phyloP scores from a whole-genome alignment of 805 yeast species.

The Maudiozyma serrabonitensis region DNA sequence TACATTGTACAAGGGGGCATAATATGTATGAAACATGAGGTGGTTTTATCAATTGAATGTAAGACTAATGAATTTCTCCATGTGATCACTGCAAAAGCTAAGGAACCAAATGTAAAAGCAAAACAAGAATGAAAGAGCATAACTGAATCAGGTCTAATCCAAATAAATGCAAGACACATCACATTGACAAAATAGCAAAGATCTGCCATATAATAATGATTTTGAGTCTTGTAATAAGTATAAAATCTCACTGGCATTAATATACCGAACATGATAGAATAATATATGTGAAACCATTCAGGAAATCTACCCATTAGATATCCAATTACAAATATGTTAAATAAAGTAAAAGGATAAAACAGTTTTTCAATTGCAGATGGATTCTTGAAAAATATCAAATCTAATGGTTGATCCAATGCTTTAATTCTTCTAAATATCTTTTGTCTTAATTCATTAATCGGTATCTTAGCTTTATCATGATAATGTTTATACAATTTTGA shows the following conservation, averaged over 20 bases:
- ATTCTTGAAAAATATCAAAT: constrained; percentile 27
- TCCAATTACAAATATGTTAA: constrained; percentile 62
- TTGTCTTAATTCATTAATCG: constrained; percentile 17
- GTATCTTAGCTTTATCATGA: constrained; percentile 12
- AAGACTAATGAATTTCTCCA: constrained; percentile 92
- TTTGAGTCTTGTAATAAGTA: constrained; percentile 68
- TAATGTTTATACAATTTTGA: constrained; percentile 2
- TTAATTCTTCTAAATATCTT: constrained; percentile 16
- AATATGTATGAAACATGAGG: constrained; percentile 82
- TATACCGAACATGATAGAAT: constrained; percentile 48
- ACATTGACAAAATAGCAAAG: constrained; percentile 84
- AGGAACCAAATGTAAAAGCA: constrained; percentile 79
- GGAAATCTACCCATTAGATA: constrained; percentile 72
- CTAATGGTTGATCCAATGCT: constrained; percentile 20
- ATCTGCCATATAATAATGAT: constrained; percentile 85
- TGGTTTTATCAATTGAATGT: constrained; percentile 86
- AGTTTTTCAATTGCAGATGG: constrained; percentile 60
- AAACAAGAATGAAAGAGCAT: constrained; percentile 74
- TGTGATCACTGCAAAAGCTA: constrained; percentile 87
- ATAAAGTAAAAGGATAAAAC: constrained; percentile 67
- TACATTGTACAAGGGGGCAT: constrained; percentile 85
- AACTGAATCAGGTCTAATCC: constrained; percentile 72
- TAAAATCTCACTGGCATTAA: constrained; percentile 80
- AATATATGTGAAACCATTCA: constrained; percentile 62
- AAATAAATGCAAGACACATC: constrained; percentile 57